Evolutionary conservation across 2,329 filamentous ascomycete species (phyloP), one percentile per base, ranked within the genome.

Genomic region (Monosporascus sp.): DNA sequence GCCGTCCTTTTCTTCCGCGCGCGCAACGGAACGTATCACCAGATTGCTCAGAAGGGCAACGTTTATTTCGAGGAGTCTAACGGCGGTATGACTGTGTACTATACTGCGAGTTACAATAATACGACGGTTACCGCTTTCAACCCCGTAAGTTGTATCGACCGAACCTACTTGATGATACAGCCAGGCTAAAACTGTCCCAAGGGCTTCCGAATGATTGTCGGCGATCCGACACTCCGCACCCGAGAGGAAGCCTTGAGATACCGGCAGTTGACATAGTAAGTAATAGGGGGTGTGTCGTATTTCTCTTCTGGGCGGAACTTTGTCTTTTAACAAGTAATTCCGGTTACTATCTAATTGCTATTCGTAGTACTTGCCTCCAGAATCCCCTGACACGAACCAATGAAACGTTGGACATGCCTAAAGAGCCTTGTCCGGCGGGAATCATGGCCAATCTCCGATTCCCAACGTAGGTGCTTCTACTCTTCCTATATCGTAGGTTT

Each of bases 201-300:
- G 61, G 61, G 73, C 0, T 76, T 76, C 62, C 67, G 73, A 38
- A 75, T 75, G 72, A 66, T 75, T 37, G 65, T 74, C 37, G 74
- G 73, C 22, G 65, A 74, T 50, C 63, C 69, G 6, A 58, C 61
- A 7, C 67, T 67, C 53, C 62, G 70, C 8, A 70, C 61, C 41
- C 57, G 64, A 53, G 63, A 61, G 16, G 53, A 72, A 46, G 66
- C 71, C 3, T 59, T 65, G 22, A 66, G 66, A 51, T 74, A 68
- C 55, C 69, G 72, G 17, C 72, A 74, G 60, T 65, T 75, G 43
- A 74, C 71, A 11, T 73, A 73, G 56, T 54, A 54, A 58, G 51
- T 52, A 19, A 26, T 45, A 8, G 7, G 26, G 24, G 5, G 26
- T 8, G 7, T 8, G 26, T 27, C 17, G 41, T 38, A 38, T 6